These are phyloP conservation scores for Colletotrichum destructivum DNA, from an alignment of 2,329 filamentous ascomycete species.

Conservation along the genomic window DNA sequence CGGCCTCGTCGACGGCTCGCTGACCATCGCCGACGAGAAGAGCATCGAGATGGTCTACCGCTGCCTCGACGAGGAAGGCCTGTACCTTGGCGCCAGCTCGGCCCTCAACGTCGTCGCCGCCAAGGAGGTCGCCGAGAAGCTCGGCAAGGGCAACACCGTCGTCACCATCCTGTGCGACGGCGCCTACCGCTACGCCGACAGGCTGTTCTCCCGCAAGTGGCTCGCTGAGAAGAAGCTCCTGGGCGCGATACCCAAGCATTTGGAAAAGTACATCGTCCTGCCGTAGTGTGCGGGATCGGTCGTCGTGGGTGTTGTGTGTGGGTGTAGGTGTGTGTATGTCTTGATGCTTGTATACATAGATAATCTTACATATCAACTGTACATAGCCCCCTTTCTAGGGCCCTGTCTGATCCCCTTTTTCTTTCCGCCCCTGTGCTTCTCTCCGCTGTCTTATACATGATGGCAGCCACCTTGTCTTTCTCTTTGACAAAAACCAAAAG, in stretches of 20 bases:
- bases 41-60: slow-evolving; percentile 98
- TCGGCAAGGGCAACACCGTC: slow-evolving; percentile 90
- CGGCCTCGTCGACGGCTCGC: slow-evolving; percentile 84
- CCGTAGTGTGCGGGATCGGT: slow-evolving; percentile 63
- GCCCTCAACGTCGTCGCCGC: slow-evolving; percentile 96
- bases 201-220: slow-evolving; percentile 94
- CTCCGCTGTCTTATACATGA: slow-evolving; percentile 2
- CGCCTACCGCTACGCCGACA: slow-evolving; percentile 96
- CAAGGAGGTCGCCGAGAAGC: slow-evolving; percentile 90
- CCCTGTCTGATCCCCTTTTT: slow-evolving; percentile 17
- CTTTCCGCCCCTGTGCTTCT: not conserved
- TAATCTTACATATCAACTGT: slow-evolving; percentile 43
- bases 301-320: too few species aligned
- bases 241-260: slow-evolving; percentile 83
- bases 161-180: slow-evolving; percentile 96
- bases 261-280: slow-evolving; percentile 95
- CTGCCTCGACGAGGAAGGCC: slow-evolving; percentile 93
- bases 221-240: slow-evolving; percentile 87
- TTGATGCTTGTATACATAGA: slow-evolving; percentile 43
- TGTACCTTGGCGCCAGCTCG: slow-evolving; percentile 95
- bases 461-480: too few species aligned
- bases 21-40: slow-evolving; percentile 92
- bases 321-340: slow-evolving; percentile 25
- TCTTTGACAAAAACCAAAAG: too few species aligned
- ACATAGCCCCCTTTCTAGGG: slow-evolving; percentile 41